Conservation (phyloP, 2,329 filamentous ascomycete genomes). For the Apiospora pterosperma region DNA sequence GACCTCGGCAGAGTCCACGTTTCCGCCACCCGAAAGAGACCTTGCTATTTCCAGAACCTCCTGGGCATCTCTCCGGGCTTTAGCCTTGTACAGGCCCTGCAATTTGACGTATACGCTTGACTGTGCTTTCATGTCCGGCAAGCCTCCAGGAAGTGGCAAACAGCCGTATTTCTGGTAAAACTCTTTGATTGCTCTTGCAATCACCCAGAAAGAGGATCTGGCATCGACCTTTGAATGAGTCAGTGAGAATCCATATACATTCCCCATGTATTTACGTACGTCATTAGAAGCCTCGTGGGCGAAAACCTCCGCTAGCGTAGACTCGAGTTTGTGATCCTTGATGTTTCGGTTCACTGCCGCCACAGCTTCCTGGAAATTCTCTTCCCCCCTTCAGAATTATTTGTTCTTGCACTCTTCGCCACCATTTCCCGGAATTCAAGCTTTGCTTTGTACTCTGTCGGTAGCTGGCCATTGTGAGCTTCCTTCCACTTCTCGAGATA, state of each 20-base stretch:
- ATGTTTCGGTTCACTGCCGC: conserved; percentile 87
- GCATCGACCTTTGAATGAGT: conserved; percentile 36
- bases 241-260: not conserved
- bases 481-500: conserved; percentile 80
- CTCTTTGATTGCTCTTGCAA: conserved; percentile 71
- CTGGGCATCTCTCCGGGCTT: conserved; percentile 73
- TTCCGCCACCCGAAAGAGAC: conserved; percentile 41
- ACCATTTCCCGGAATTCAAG: conserved; percentile 74
- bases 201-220: conserved; percentile 77
- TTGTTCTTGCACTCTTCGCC: conserved; percentile 60
- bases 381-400: conserved; percentile 85
- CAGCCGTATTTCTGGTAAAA: conserved; percentile 73
- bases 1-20: conserved; percentile 69
- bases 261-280: conserved; percentile 46
- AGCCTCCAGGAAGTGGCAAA: conserved; percentile 78
- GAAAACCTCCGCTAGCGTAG: conserved; percentile 74
- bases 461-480: conserved; percentile 63
- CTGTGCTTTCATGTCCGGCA: conserved; percentile 97
- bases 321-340: conserved; percentile 62
- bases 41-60: conserved; percentile 70
- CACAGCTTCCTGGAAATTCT: conserved; percentile 94
- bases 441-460: conserved; percentile 81
- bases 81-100: conserved; percentile 89
- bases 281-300: conserved; percentile 51
- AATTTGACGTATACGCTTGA: conserved; percentile 85